Evolutionary conservation across 139 green algal species (phyloP).

Genomic region (Coelastrella sp.): DNA sequence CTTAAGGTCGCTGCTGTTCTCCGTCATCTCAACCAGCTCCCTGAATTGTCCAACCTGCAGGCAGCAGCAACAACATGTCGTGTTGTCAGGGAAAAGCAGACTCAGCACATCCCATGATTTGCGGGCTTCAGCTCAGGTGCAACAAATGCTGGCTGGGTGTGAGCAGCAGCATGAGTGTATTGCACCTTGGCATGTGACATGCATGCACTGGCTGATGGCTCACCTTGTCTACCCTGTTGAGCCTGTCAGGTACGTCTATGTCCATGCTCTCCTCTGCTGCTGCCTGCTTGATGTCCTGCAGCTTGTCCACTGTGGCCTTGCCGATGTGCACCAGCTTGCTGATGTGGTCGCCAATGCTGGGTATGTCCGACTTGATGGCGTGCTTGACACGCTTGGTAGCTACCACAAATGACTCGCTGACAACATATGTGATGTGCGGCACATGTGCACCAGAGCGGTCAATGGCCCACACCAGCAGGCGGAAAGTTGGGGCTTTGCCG

Average conservation of each 20-base stretch:
- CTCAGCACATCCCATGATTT: neutral
- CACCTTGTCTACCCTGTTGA: slow-evolving; percentile 56
- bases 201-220: slow-evolving; percentile 17
- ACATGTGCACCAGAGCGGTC: slow-evolving; percentile 53
- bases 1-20: slow-evolving; percentile 75
- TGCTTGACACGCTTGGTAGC: slow-evolving; percentile 77
- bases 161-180: neutral
- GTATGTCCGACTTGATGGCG: slow-evolving; percentile 75
- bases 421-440: slow-evolving; percentile 67
- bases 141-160: neutral
- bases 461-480: slow-evolving; percentile 73
- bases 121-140: neutral
- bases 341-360: slow-evolving; percentile 62
- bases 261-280: slow-evolving; percentile 51
- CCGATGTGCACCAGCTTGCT: slow-evolving; percentile 75
- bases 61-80: neutral
- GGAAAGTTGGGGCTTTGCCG: slow-evolving; percentile 74
- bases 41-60: slow-evolving; percentile 67
- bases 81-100: too few species aligned
- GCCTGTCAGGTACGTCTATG: slow-evolving; percentile 44
- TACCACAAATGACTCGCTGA: slow-evolving; percentile 73
- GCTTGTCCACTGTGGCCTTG: slow-evolving; percentile 72
- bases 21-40: slow-evolving; percentile 71
- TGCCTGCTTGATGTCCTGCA: slow-evolving; percentile 42
- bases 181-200: neutral